phyloP scores from a whole-genome alignment of 805 yeast species.

The Kodamaea jinghongensis region DNA sequence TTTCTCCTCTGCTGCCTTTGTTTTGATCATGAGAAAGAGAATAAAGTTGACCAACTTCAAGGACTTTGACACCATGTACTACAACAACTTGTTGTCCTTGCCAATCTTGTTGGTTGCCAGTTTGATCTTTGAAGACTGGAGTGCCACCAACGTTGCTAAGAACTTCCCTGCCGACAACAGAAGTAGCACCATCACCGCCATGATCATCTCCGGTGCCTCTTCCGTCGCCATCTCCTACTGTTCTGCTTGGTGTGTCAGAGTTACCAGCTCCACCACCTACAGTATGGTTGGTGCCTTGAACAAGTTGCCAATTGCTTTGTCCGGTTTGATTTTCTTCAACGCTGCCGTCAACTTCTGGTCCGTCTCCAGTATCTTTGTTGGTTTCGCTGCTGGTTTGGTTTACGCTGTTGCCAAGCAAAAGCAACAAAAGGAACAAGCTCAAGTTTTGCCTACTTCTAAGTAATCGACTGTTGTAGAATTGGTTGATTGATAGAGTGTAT shows the following conservation, averaged over 20 bases:
- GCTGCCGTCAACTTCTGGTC: constrained; percentile 93
- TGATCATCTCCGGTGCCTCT: constrained; percentile 90
- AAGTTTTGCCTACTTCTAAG: constrained; percentile 9
- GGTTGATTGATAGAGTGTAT: too few relatives aligned
- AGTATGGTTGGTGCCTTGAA: constrained; percentile 99
- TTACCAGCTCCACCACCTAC: constrained; percentile 96
- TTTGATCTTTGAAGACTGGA: constrained; percentile 88
- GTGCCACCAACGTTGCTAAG: constrained; percentile 63
- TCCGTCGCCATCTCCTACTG: constrained; percentile 98
- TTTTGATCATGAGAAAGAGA: constrained; percentile 94
- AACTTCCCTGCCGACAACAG: constrained; percentile 80
- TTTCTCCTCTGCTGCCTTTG: constrained; percentile 90
- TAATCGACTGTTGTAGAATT: constrained; percentile 1
- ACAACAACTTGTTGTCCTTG: constrained; percentile 90
- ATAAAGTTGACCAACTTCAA: constrained; percentile 95
- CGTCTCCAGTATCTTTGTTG: constrained; percentile 84
- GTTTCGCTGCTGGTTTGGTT: constrained; percentile 93
- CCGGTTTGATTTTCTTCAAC: constrained; percentile 92
- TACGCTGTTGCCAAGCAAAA: constrained; percentile 94
- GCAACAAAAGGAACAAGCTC: constrained; percentile 49
- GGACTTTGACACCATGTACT: constrained; percentile 97
- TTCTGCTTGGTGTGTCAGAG: constrained; percentile 99
- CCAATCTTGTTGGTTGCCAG: constrained; percentile 83
- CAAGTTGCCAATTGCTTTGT: constrained; percentile 94
- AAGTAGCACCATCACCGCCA: constrained; percentile 67